A percentile compares a stretch with the other conserved stretches of the same genome.
Conservation (phyloP, 306 rosid species). For the Clitoria ternatea region DNA sequence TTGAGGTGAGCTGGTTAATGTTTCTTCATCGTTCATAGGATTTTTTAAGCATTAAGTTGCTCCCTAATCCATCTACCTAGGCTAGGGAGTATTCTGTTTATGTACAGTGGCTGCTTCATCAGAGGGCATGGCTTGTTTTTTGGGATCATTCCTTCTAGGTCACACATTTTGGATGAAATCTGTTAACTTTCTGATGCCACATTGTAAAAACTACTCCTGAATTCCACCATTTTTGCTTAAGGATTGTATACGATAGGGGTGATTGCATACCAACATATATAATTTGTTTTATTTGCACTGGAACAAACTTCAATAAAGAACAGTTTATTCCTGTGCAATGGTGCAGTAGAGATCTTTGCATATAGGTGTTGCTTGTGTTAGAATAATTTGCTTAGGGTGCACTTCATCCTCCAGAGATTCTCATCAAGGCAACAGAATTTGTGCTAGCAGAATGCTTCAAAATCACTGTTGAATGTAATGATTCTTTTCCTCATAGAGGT, state of each 20-base stretch:
- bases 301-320: neutral
- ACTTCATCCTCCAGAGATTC: neutral
- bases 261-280: neutral
- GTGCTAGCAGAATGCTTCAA: neutral
- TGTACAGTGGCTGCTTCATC: slow-evolving; percentile 28
- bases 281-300: slow-evolving; percentile 1
- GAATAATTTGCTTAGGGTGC: neutral
- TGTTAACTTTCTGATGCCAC: slow-evolving; percentile 2
- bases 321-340: neutral
- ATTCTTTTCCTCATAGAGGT: neutral
- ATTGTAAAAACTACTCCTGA: slow-evolving; percentile 1
- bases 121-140: slow-evolving; percentile 37
- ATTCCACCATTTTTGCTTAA: neutral
- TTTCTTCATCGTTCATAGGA: neutral
- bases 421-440: neutral
- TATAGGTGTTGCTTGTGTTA: slow-evolving; percentile 4
- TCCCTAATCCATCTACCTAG: neutral
- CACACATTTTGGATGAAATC: slow-evolving; percentile 2
- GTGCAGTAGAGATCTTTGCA: neutral
- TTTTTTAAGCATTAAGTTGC: slow-evolving; percentile 8
- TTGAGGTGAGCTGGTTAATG: slow-evolving; percentile 5
- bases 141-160: slow-evolving; percentile 35
- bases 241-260: slow-evolving; percentile 12
- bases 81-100: slow-evolving; percentile 32
- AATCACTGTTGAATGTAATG: neutral